phyloP scores from a whole-genome alignment of 805 yeast genomes.

The Clavispora phyllophila region DNA sequence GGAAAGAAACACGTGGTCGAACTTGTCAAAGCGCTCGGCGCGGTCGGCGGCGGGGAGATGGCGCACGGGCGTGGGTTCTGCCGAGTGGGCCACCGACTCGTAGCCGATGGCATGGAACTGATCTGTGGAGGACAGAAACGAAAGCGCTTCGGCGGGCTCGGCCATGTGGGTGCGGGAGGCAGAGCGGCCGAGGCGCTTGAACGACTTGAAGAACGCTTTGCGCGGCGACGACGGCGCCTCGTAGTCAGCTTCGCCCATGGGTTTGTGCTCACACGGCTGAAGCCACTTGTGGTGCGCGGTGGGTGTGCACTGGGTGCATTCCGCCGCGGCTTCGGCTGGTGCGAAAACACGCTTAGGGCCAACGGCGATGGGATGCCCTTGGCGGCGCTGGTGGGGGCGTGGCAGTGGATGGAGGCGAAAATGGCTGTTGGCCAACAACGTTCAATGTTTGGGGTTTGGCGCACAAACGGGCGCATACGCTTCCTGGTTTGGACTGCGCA shows the following conservation, averaged over 20 bases:
- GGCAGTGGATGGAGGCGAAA: too few relatives aligned
- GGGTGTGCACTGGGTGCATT: not conserved
- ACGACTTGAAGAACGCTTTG: constrained; percentile 22
- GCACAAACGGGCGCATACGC: too few relatives aligned
- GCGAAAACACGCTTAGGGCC: too few relatives aligned
- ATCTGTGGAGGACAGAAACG: constrained; percentile 3
- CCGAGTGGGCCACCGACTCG: constrained; percentile 20
- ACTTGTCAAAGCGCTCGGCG: not conserved
- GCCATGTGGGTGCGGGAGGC: constrained; percentile 13
- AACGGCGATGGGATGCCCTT: too few relatives aligned
- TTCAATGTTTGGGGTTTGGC: too few relatives aligned
- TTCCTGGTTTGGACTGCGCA: too few relatives aligned
- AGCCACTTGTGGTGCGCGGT: not conserved
- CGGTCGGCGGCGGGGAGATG: constrained; percentile 15
- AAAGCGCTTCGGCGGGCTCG: not conserved
- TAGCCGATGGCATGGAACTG: constrained; percentile 36
- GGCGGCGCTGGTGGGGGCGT: too few relatives aligned
- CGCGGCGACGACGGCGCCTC: constrained; percentile 3
- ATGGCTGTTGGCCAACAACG: too few relatives aligned
- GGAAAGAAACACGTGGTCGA: not conserved
- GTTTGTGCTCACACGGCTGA: not conserved
- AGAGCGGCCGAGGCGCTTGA: constrained; percentile 26
- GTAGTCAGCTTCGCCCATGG: not conserved
- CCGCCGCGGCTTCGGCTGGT: too few relatives aligned
- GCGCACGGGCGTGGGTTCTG: constrained; percentile 29